A percentile compares a stretch with the other conserved stretches of the same genome.
These are phyloP conservation scores for Sinapis alba DNA, from an alignment of 441 rosid species.

Conservation along the genomic window DNA sequence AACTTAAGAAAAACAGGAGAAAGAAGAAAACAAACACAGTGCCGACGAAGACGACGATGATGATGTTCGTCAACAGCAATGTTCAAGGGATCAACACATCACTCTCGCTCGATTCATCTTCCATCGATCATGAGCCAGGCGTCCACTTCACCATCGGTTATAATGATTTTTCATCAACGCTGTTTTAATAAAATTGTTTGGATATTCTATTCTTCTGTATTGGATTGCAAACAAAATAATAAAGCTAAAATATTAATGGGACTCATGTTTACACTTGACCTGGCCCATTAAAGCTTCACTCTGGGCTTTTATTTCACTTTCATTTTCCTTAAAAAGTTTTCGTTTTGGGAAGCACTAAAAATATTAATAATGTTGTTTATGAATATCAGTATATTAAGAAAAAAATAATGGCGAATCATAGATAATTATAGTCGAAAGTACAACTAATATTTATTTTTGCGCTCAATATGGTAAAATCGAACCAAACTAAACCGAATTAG, in stretches of 20 bases:
- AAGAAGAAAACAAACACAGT: not conserved
- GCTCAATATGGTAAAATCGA: no score
- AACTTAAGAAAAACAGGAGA: slow-evolving; percentile 1
- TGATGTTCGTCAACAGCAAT: slow-evolving; percentile 35
- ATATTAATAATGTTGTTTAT: no score
- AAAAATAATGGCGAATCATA: no score
- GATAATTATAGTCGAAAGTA: no score
- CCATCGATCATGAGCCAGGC: slow-evolving; percentile 37
- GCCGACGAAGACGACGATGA: slow-evolving; percentile 3
- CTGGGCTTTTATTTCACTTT: no score
- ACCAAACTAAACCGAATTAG: no score
- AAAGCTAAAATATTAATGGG: not conserved
- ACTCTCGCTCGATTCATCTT: slow-evolving; percentile 32
- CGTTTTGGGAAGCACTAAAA: no score
- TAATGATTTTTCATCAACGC: not conserved
- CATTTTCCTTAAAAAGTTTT: no score
- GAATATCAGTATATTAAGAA: no score
- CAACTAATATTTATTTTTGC: no score
- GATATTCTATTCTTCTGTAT: not conserved
- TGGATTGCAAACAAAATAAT: not conserved
- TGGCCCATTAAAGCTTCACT: not conserved
- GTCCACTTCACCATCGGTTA: slow-evolving; percentile 30
- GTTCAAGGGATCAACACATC: slow-evolving; percentile 37
- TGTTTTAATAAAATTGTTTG: not conserved
- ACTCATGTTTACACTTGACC: not conserved